Percentiles rank a stretch among this genome's conserved stretches.
phyloP scores from a whole-genome alignment of 2,329 filamentous ascomycete genomes.

The Phaeosphaeriaceae sp. region DNA sequence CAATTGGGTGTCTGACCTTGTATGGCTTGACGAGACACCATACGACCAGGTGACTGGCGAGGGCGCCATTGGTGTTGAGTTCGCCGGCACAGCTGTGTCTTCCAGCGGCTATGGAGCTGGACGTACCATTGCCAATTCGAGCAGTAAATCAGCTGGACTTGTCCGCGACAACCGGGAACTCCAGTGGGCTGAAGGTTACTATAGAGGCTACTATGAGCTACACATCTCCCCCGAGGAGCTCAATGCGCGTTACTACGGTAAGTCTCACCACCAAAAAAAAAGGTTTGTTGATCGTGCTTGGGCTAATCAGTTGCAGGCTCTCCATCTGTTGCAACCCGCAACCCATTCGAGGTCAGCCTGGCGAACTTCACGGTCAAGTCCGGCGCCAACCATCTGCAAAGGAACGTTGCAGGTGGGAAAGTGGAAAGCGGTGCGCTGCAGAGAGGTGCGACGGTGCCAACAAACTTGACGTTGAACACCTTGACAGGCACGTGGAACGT shows the following conservation, averaged over 20 bases:
- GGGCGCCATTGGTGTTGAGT: constrained; percentile 54
- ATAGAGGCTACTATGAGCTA: constrained; percentile 74
- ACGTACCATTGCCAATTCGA: constrained; percentile 47
- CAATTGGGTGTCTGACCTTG: constrained; percentile 60
- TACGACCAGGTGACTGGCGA: constrained; percentile 48
- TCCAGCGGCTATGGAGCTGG: constrained; percentile 56
- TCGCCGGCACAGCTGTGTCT: constrained; percentile 70
- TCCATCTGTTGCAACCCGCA: constrained; percentile 65
- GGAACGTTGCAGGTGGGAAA: constrained; percentile 55
- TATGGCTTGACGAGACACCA: constrained; percentile 48
- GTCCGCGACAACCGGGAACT: constrained; percentile 64
- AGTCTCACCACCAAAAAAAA: constrained; percentile 18
- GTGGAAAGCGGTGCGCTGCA: constrained; percentile 62
- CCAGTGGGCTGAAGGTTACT: constrained; percentile 75
- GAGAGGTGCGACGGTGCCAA: constrained; percentile 45
- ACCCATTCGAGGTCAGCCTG: constrained; percentile 68
- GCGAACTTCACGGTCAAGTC: constrained; percentile 72
- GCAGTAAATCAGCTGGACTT: constrained; percentile 53
- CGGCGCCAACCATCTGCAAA: constrained; percentile 64
- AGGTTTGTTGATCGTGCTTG: too few relatives aligned
- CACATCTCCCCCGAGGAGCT: constrained; percentile 61
- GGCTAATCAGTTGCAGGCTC: constrained; percentile 24
- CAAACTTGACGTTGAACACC: constrained; percentile 42
- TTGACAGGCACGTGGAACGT: constrained; percentile 38
- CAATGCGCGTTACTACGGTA: constrained; percentile 68